Evolutionary conservation across 176 grass and related monocot genomes (phyloP).

Genomic region (Rhynchospora pubera): DNA sequence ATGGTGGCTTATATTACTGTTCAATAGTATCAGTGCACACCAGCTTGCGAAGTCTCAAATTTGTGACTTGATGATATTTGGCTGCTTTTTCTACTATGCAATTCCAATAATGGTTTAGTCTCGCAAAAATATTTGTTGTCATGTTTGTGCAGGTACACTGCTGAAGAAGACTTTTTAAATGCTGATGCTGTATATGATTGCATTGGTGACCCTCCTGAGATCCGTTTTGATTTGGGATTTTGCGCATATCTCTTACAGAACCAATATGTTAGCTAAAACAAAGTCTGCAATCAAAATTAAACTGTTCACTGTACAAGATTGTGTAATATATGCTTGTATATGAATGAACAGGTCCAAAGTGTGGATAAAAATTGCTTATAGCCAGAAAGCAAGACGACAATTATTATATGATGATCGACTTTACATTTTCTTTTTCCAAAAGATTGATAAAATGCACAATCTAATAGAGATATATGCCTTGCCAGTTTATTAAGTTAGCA

Average conservation of each 20-base stretch:
- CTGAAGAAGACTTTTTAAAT: constrained; percentile 63
- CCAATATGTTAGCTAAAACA: constrained; percentile 65
- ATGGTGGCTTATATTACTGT: not conserved
- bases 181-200: constrained; percentile 84
- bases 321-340: not conserved
- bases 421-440: not conserved
- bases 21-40: not conserved
- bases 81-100: not conserved
- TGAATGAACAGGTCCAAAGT: not conserved
- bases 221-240: constrained; percentile 60
- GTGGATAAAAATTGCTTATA: not conserved
- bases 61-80: not conserved
- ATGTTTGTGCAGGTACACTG: constrained; percentile 57
- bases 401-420: not conserved
- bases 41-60: not conserved
- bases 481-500: not conserved
- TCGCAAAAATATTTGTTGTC: not conserved
- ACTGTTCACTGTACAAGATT: not conserved
- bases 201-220: constrained; percentile 89
- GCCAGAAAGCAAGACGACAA: not conserved
- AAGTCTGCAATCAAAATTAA: not conserved
- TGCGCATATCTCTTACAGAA: constrained; percentile 64
- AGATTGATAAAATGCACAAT: not conserved
- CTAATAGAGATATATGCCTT: not conserved
- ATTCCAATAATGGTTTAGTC: not conserved